Evolutionary conservation across 495 filamentous ascomycete genomes (phyloP), one percentile per base, ranked within the genome.

Genomic region (Hyaloscypha hepaticicola): DNA sequence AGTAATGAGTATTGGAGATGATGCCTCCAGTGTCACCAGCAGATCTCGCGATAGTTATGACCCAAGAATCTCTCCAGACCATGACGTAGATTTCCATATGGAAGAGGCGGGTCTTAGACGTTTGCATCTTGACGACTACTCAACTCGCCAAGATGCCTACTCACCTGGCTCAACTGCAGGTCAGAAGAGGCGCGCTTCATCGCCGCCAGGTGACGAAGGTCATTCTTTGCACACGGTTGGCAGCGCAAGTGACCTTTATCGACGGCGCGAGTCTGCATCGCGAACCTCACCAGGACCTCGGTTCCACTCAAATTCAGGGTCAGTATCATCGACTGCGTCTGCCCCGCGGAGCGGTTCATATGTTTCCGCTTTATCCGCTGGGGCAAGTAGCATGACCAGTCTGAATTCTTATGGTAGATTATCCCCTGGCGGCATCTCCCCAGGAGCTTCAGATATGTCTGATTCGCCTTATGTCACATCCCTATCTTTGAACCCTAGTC

Each of bases 141-240:
- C 75, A 78, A 31, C 52, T 64, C 38, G 80, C 69, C 74, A 80
- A 69, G 75, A 75, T 64, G 73, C 69, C 60, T 80, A 79, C 69
- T 70, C 77, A 74, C 63, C 76, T 78, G 60, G 74, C 73, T 48
- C 73, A 74, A 55, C 74, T 69, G 49, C 83, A 74, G 80, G 91
- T 66, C 77, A 89, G 73, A 96, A 96, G 73, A 83, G 92, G 64
- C 81, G 90, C 60, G 92, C 92, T 26, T 92, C 90, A 2, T 93
- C 91, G 26, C 90, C 91, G 26, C 90, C 87, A 11, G 77, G 80
- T n/a, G 90, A 91, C 29, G 90, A 92, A 68, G 76, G 83, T 31
- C 80, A 81, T 3, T 73, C 82, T 4, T 72, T 89, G 61, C 83
- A 87, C 64, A 77, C 80, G 16, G 76, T 76, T 49, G 70, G 79